These are phyloP conservation scores for Thielaviopsis musarum DNA, from an alignment of 2,329 filamentous ascomycete genomes.

Conservation along the genomic window DNA sequence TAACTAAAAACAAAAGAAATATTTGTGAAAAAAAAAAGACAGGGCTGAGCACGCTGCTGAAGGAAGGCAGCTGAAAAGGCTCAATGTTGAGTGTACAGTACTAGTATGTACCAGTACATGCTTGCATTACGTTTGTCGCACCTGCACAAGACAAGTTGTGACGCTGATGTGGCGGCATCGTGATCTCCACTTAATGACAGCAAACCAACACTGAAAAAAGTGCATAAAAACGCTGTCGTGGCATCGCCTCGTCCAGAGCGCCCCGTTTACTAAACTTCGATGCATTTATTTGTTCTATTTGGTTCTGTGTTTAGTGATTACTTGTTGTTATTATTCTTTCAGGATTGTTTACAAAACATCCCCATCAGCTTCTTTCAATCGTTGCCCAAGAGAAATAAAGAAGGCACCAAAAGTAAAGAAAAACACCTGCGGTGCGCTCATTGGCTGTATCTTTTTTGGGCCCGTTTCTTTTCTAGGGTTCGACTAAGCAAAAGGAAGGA, in stretches of 20 bases:
- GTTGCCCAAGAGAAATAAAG: neutral
- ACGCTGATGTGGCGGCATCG: neutral
- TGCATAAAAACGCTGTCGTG: neutral
- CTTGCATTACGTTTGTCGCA: neutral
- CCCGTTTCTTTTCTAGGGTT: neutral
- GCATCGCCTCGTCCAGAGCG: neutral
- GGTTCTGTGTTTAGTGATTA: neutral
- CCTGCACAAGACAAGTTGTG: neutral
- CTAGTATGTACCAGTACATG: neutral
- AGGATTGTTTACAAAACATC: neutral
- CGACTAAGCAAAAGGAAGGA: neutral
- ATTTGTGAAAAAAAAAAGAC: neutral
- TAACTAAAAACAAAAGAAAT: neutral
- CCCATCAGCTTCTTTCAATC: neutral
- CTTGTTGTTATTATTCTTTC: neutral
- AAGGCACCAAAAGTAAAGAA: neutral
- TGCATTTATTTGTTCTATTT: neutral
- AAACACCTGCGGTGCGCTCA: neutral
- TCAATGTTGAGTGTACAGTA: neutral
- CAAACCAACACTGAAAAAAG: neutral
- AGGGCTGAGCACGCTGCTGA: neutral
- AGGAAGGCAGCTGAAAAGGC: neutral
- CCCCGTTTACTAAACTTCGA: neutral
- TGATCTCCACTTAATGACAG: neutral
- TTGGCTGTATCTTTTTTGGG: neutral